Evolutionary conservation across 495 filamentous ascomycete genomes (phyloP).

Genomic region (Saxophila tyrrhenica): DNA sequence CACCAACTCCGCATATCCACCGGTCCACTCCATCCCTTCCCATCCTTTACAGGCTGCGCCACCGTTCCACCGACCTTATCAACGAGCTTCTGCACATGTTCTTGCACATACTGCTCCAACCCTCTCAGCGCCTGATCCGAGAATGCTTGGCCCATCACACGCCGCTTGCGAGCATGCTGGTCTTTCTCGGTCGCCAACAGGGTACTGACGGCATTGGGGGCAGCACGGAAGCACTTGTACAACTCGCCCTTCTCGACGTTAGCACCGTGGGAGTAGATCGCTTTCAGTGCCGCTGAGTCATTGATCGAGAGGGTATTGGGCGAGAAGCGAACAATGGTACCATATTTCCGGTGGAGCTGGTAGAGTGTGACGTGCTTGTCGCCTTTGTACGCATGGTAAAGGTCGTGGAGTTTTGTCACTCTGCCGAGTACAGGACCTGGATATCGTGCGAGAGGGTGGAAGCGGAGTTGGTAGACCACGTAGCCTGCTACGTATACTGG

Average conservation of each 20-base stretch:
- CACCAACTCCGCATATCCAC: neutral
- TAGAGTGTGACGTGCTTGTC: slow-evolving; percentile 50
- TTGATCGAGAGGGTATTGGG: slow-evolving; percentile 52
- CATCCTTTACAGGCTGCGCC: neutral
- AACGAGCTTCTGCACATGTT: neutral
- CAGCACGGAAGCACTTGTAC: slow-evolving; percentile 50
- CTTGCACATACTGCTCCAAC: slow-evolving; percentile 44
- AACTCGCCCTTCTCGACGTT: slow-evolving; percentile 55
- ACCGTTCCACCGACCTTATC: neutral
- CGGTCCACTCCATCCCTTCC: neutral
- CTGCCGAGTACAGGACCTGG: slow-evolving; percentile 50
- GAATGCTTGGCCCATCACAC: slow-evolving; percentile 54
- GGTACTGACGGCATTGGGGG: slow-evolving; percentile 44
- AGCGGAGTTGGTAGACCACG: slow-evolving; percentile 41
- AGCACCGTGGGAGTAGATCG: slow-evolving; percentile 48
- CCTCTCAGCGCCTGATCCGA: slow-evolving; percentile 44
- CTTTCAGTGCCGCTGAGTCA: slow-evolving; percentile 43
- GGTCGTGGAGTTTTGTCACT: slow-evolving; percentile 44
- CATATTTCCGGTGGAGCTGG: slow-evolving; percentile 17
- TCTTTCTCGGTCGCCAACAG: slow-evolving; percentile 49
- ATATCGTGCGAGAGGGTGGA: slow-evolving; percentile 57
- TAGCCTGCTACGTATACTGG: neutral
- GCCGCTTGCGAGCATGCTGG: slow-evolving; percentile 50
- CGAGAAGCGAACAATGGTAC: slow-evolving; percentile 45
- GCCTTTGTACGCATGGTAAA: slow-evolving; percentile 47